Conservation (phyloP, 106 monocot genomes). For the Dendrobium officinale region DNA sequence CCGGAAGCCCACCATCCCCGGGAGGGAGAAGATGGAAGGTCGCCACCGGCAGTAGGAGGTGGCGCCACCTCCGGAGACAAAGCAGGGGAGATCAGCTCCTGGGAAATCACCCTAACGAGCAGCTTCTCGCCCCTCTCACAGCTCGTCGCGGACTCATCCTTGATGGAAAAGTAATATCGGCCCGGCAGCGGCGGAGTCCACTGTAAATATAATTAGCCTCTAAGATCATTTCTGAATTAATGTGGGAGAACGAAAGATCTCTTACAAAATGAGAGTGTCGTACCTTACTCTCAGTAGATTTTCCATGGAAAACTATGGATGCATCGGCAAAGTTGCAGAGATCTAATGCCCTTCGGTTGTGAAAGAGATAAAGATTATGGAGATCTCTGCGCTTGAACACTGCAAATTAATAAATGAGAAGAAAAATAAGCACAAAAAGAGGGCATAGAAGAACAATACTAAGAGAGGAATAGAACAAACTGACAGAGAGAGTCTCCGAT, state of each 20-base stretch:
- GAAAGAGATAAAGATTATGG: conserved; percentile 26
- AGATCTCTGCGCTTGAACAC: conserved; percentile 20
- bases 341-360: conserved; percentile 12
- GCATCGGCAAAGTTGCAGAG: conserved; percentile 21
- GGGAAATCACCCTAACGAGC: conserved; percentile 14
- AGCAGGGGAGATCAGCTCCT: conserved; percentile 11
- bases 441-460: neutral
- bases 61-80: conserved; percentile 19
- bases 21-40: conserved; percentile 10
- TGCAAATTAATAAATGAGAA: neutral
- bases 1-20: conserved; percentile 12
- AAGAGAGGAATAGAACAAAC: neutral
- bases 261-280: neutral
- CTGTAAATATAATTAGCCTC: neutral
- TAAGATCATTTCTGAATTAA: neutral
- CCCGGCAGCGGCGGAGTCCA: conserved; percentile 28
- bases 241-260: neutral
- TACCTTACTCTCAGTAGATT: conserved; percentile 17
- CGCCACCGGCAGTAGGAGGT: conserved; percentile 43
- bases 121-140: conserved; percentile 19
- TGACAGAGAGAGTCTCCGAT: conserved; percentile 25
- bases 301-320: conserved; percentile 5
- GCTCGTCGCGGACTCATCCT: neutral
- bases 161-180: conserved; percentile 30
- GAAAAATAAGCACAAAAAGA: neutral